Base-by-base conservation (phyloP, 2,329 filamentous ascomycete genomes). In the Endocalyx cinctus region DNA sequence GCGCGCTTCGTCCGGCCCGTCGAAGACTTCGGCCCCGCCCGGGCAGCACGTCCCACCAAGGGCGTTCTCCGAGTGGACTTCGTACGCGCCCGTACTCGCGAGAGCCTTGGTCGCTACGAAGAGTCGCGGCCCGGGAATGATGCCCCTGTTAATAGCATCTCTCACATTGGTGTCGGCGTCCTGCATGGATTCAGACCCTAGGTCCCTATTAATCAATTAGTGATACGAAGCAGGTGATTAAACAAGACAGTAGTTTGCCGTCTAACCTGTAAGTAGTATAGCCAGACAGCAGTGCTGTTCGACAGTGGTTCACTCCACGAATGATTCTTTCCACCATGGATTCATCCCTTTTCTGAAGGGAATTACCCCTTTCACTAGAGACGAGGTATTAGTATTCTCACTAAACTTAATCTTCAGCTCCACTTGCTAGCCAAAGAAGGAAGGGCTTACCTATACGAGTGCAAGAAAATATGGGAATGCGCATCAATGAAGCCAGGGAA, bases 271-370 rank as follows among this genome's bases (percentile, higher is more conserved):
- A 72, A 2, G 70, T 74, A 0, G 71, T 78, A 54, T 70, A 77
- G 6, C 73, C 74, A 0, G 72, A 68, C 5, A 71, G 51, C 4
- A 78, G 59, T 2, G 69, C 71, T 0, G 62, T 57, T 31, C 70
- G 68, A 42, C 63, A 62, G 41, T 73, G 65, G 39, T 72, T 69
- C 5, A 66, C 63, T 0, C 66, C 66, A 16, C 73, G 66, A 20
- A 77, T 60, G 29, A 65, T 60, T 11, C 72, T 61, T 46, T 78
- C 73, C 6, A 72, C 62, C n/a, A 70, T 49, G 28, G 67, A 69
- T 41, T 76, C 70, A 39, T 77, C 70, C 14, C 72, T 64, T 47
- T 73, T 68, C 44, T 77, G 73, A 17, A 65, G n/a, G n/a, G n/a
- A n/a, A n/a, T n/a, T n/a, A n/a, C n/a, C n/a, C n/a, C n/a, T n/a